A percentile compares a stretch with the other conserved stretches of the same genome.
These are phyloP conservation scores for Clavispora santaluciae DNA, from an alignment of 805 yeast genomes.

Conservation along the genomic window DNA sequence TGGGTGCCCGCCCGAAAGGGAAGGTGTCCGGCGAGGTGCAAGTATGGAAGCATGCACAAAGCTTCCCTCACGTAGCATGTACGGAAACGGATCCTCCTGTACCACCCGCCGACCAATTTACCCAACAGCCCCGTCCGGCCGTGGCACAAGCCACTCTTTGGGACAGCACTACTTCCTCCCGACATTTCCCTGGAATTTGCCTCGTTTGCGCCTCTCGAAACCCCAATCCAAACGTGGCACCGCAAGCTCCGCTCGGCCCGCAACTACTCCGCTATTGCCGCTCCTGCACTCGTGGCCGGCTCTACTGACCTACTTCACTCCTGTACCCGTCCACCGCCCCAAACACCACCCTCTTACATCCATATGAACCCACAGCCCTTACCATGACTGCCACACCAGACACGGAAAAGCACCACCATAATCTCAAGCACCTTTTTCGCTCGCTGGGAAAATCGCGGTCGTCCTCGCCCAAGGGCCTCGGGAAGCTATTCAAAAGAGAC, in stretches of 20 bases:
- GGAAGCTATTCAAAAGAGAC: slow-evolving; percentile 20
- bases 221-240: too few relatives aligned
- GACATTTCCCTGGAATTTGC: too few relatives aligned
- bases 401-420: slow-evolving; percentile 10
- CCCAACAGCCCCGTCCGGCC: background rate
- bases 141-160: too few relatives aligned
- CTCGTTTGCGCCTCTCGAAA: too few relatives aligned
- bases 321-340: background rate
- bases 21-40: background rate
- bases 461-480: slow-evolving; percentile 11
- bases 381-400: background rate
- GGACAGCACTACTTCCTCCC: too few relatives aligned
- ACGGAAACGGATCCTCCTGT: background rate
- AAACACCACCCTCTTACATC: background rate
- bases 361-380: background rate
- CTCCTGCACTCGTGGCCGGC: background rate
- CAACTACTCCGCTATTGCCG: background rate
- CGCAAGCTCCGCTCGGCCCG: too few relatives aligned
- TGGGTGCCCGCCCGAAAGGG: background rate
- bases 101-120: background rate
- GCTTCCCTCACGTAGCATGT: background rate
- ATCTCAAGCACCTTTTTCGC: slow-evolving; percentile 2
- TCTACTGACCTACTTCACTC: background rate
- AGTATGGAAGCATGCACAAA: slow-evolving; percentile 1
- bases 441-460: background rate